phyloP scores from a whole-genome alignment of 1,284 basidiomycete genomes.

The Trichosporon sp. region DNA sequence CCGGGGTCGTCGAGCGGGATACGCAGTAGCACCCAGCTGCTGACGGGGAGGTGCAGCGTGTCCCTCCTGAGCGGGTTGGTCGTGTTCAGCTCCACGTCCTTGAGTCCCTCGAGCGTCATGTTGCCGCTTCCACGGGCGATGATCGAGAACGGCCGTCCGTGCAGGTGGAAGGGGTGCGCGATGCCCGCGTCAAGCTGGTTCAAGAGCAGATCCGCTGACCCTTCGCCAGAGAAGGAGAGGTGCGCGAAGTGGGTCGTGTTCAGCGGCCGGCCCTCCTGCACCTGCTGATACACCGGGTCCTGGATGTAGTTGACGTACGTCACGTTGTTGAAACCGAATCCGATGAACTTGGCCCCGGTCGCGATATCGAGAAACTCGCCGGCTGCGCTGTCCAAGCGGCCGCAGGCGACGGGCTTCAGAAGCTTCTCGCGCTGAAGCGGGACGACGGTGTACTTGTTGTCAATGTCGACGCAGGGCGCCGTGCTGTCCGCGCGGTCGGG shows the following conservation, averaged over 20 bases:
- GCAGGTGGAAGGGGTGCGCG: constrained; percentile 54
- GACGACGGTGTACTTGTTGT: constrained; percentile 34
- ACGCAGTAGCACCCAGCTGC: constrained; percentile 39
- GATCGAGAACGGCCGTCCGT: constrained; percentile 42
- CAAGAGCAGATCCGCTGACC: constrained; percentile 33
- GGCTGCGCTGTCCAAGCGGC: neutral
- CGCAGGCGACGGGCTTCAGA: constrained; percentile 30
- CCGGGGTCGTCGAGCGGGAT: constrained; percentile 38
- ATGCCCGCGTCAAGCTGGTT: constrained; percentile 50
- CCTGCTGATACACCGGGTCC: constrained; percentile 45
- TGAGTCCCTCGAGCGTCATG: constrained; percentile 25
- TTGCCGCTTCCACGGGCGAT: constrained; percentile 49
- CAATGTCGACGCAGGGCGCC: constrained; percentile 36
- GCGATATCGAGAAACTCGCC: constrained; percentile 22
- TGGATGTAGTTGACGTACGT: constrained; percentile 43
- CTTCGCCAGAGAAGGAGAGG: neutral
- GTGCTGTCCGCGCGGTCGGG: constrained; percentile 21
- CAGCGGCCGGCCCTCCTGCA: constrained; percentile 36
- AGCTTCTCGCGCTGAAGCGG: constrained; percentile 42
- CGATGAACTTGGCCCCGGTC: constrained; percentile 32
- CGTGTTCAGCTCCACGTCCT: neutral
- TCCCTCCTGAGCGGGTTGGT: neutral
- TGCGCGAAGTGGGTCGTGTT: constrained; percentile 30
- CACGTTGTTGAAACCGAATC: constrained; percentile 44
- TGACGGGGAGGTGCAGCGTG: constrained; percentile 29